These are phyloP conservation scores for Ustilago nuda DNA, from an alignment of 1,284 basidiomycete species.

Conservation along the genomic window DNA sequence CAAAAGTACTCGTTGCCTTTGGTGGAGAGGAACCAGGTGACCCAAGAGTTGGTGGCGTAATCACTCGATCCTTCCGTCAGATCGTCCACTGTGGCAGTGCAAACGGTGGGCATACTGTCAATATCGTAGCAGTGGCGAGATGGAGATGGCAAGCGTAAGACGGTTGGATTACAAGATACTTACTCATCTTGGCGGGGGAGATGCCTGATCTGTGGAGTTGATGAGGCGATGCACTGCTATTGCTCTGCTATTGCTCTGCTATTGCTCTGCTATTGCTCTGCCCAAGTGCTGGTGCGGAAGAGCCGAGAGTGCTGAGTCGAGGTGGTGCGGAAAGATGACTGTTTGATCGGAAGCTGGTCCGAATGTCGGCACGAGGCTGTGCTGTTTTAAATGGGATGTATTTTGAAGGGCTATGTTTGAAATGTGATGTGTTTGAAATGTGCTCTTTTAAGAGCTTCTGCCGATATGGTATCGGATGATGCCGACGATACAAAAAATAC, in stretches of 20 bases:
- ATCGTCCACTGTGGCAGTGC: constrained; percentile 77
- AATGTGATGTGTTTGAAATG: not conserved
- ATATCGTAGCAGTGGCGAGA: too few species aligned
- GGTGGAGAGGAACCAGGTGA: constrained; percentile 98
- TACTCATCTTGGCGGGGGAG: constrained; percentile 15
- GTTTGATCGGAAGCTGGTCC: not conserved
- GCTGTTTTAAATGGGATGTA: too few species aligned
- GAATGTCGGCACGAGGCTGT: too few species aligned
- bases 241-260: too few species aligned
- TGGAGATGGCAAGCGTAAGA: too few species aligned
- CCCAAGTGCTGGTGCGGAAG: not conserved
- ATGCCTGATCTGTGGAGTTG: too few species aligned
- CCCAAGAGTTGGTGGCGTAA: constrained; percentile 85
- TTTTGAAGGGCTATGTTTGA: too few species aligned
- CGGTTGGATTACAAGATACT: not conserved
- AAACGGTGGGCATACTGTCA: not conserved
- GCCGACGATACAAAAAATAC: not conserved
- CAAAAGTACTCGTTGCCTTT: constrained; percentile 92
- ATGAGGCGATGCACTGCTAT: not conserved
- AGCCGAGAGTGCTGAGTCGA: too few species aligned
- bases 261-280: not conserved
- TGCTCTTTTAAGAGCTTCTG: not conserved
- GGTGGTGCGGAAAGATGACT: too few species aligned
- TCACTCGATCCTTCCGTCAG: constrained; percentile 86
- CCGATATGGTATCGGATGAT: not conserved